A percentile compares a stretch with the other conserved stretches of the same genome.
Evolutionary conservation across 257 asterid genomes (phyloP).

Genomic region (Salvia splendens): DNA sequence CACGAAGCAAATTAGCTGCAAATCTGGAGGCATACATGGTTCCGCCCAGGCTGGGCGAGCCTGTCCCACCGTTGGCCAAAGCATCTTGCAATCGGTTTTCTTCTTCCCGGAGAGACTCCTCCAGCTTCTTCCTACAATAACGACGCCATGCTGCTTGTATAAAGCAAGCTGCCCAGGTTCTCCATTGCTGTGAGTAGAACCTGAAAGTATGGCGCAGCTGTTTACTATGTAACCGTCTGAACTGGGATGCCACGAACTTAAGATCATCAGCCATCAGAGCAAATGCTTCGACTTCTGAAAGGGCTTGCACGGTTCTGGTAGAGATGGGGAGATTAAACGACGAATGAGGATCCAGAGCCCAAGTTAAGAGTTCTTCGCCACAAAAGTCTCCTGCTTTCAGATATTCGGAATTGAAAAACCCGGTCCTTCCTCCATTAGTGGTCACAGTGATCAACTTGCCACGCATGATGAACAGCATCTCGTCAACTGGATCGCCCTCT

Average conservation of each 20-base stretch:
- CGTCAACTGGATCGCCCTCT: slow-evolving; percentile 98
- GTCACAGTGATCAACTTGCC: slow-evolving; percentile 77
- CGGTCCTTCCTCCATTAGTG: slow-evolving; percentile 93
- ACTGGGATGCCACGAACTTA: slow-evolving; percentile 91
- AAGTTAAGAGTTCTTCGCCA: slow-evolving; percentile 97
- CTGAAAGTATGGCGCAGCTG: slow-evolving; percentile 92
- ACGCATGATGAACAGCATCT: slow-evolving; percentile 89
- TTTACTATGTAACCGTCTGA: slow-evolving; percentile 81
- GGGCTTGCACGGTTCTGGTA: slow-evolving; percentile 87
- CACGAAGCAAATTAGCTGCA: slow-evolving; percentile 85
- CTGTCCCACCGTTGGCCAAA: slow-evolving; percentile 58
- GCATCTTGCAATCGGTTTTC: slow-evolving; percentile 78
- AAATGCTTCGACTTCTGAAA: slow-evolving; percentile 96
- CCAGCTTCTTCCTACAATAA: slow-evolving; percentile 70
- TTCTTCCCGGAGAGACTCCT: slow-evolving; percentile 78
- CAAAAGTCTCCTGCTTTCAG: slow-evolving; percentile 94
- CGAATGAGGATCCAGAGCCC: slow-evolving; percentile 92
- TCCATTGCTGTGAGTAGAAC: slow-evolving; percentile 95
- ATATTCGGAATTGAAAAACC: slow-evolving; percentile 76
- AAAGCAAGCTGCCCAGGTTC: slow-evolving; percentile 97
- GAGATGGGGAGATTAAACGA: slow-evolving; percentile 90
- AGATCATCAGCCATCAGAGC: slow-evolving; percentile 86
- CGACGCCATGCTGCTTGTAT: slow-evolving; percentile 96
- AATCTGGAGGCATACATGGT: slow-evolving; percentile 89
- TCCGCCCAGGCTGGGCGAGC: slow-evolving; percentile 83